A percentile compares a stretch with the other conserved stretches of the same genome.
Evolutionary conservation across 768 basidiomycete species (phyloP).

Genomic region (Boletus subcaerulescens): DNA sequence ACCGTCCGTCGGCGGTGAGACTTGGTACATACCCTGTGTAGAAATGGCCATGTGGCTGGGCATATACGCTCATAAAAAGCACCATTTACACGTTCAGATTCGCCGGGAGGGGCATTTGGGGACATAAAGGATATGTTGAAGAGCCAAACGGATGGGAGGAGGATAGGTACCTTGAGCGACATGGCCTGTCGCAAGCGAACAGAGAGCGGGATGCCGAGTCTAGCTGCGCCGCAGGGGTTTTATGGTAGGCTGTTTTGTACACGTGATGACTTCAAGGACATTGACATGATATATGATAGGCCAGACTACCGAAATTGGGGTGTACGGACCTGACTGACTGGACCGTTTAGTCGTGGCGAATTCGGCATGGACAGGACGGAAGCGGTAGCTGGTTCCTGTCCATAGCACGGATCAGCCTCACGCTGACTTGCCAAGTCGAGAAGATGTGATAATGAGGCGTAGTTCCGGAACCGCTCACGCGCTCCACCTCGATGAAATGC

Average conservation of each 20-base stretch:
- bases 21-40: slow-evolving; percentile 20
- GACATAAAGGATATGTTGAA: slow-evolving; percentile 27
- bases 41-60: slow-evolving; percentile 19
- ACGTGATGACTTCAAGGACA: slow-evolving; percentile 12
- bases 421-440: neutral
- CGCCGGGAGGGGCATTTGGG: slow-evolving; percentile 17
- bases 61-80: slow-evolving; percentile 24
- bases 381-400: too few relatives aligned
- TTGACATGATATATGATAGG: neutral
- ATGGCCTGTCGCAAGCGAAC: slow-evolving; percentile 6
- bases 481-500: too few relatives aligned
- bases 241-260: slow-evolving; percentile 11
- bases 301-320: slow-evolving; percentile 2
- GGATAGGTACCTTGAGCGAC: slow-evolving; percentile 21
- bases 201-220: neutral
- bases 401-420: neutral
- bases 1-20: too few relatives aligned
- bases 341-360: too few relatives aligned
- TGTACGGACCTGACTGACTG: neutral
- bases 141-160: slow-evolving; percentile 25
- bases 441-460: too few relatives aligned
- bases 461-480: too few relatives aligned
- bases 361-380: too few relatives aligned
- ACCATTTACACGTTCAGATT: slow-evolving; percentile 18
- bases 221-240: neutral